phyloP scores from a whole-genome alignment of 257 asterid species.

The Solanum etuberosum region DNA sequence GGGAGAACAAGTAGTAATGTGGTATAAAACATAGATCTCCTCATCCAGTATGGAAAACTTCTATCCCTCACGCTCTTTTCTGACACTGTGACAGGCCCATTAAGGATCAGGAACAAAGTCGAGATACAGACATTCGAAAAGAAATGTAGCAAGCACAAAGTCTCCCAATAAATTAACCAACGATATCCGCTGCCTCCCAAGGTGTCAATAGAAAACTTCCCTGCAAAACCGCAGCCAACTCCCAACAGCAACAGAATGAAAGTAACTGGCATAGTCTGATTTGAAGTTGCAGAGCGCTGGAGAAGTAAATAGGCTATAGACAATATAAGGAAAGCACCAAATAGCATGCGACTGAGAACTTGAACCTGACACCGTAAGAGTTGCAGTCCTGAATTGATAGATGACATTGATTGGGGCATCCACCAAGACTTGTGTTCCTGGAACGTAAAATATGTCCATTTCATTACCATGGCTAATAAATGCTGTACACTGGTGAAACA shows the following conservation, averaged over 20 bases:
- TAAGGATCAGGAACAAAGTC: slow-evolving; percentile 30
- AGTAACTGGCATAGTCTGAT: slow-evolving; percentile 82
- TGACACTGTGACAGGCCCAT: slow-evolving; percentile 48
- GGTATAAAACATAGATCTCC: slow-evolving; percentile 33
- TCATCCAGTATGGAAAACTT: slow-evolving; percentile 43
- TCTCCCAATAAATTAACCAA: slow-evolving; percentile 72
- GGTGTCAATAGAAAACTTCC: slow-evolving; percentile 71
- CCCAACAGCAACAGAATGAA: slow-evolving; percentile 58
- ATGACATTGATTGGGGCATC: slow-evolving; percentile 58
- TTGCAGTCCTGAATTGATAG: slow-evolving; percentile 57
- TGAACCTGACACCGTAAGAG: slow-evolving; percentile 54
- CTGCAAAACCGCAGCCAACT: slow-evolving; percentile 51
- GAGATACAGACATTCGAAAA: slow-evolving; percentile 44
- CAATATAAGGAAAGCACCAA: slow-evolving; percentile 46
- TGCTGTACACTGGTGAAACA: neutral
- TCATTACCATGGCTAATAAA: neutral
- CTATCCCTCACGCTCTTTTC: slow-evolving; percentile 10
- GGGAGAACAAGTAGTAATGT: slow-evolving; percentile 41
- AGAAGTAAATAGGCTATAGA: slow-evolving; percentile 48
- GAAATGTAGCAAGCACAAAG: slow-evolving; percentile 54
- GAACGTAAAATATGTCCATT: neutral
- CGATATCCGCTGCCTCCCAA: slow-evolving; percentile 67
- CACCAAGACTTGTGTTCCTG: slow-evolving; percentile 75
- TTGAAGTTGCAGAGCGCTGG: slow-evolving; percentile 52
- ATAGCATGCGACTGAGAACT: slow-evolving; percentile 61